phyloP scores from a whole-genome alignment of 352 stramenopile species.

The Pythium phragmitis region DNA sequence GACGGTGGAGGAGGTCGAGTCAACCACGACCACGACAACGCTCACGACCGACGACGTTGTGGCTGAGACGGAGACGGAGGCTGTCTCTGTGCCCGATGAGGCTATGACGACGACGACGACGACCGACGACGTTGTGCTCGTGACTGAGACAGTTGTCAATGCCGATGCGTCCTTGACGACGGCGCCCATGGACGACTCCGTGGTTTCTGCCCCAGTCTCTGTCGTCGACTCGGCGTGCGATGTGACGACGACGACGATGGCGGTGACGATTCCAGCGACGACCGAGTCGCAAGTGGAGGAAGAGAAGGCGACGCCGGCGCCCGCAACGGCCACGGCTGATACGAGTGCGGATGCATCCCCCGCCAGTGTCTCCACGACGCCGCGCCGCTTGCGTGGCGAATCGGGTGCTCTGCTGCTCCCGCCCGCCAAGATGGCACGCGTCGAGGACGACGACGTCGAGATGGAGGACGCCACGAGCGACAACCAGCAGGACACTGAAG shows the following conservation, averaged over 20 bases:
- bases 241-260: neutral
- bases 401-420: conserved; percentile 17
- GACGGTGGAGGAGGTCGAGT: neutral
- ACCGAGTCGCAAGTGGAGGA: neutral
- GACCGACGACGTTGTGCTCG: neutral
- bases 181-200: too few species aligned
- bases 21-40: neutral
- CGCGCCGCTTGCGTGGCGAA: conserved; percentile 12
- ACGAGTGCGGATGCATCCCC: neutral
- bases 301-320: too few species aligned
- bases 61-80: neutral
- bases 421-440: conserved; percentile 20
- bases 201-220: neutral
- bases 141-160: neutral
- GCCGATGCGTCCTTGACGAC: neutral
- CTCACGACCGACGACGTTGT: neutral
- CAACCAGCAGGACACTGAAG: neutral
- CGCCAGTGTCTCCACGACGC: conserved; percentile 6
- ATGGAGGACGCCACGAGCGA: conserved; percentile 22
- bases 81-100: neutral
- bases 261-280: neutral
- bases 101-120: neutral
- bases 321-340: neutral
- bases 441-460: conserved; percentile 19
- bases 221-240: conserved; percentile 2